Conservation (phyloP, 2,329 filamentous ascomycete species). For the Clonostachys solani region DNA sequence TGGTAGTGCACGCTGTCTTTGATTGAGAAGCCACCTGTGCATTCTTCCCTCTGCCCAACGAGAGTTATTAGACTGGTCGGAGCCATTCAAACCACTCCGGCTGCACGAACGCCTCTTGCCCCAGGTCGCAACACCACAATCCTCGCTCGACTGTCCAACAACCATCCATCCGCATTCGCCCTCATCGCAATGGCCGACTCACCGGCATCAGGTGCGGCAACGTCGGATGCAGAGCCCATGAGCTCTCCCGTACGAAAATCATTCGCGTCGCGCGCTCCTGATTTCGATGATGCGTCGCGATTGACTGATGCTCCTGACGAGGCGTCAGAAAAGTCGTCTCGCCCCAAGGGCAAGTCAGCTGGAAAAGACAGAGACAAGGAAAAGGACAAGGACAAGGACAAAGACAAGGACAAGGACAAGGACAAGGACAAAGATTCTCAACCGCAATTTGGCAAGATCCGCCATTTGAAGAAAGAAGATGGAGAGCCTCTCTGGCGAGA, state of each 20-base stretch:
- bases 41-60: no score
- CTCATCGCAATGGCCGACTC: background rate
- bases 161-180: background rate
- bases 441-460: slow-evolving; percentile 61
- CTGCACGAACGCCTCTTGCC: no score
- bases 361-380: slow-evolving; percentile 10
- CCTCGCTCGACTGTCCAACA: no score
- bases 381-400: slow-evolving; percentile 33
- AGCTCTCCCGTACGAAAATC: slow-evolving; percentile 26
- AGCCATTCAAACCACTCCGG: no score
- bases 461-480: slow-evolving; percentile 84
- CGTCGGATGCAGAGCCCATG: background rate
- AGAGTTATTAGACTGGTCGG: no score
- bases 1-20: no score
- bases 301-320: slow-evolving; percentile 12
- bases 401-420: slow-evolving; percentile 22
- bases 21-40: no score
- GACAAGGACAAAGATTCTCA: slow-evolving; percentile 27
- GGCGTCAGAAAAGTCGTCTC: background rate
- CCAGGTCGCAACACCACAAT: no score
- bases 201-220: background rate
- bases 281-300: slow-evolving; percentile 41
- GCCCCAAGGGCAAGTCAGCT: background rate
- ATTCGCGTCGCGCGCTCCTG: slow-evolving; percentile 27
- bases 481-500: slow-evolving; percentile 82